Evolutionary conservation across 805 yeast genomes (phyloP), one percentile per base, ranked within the genome.

Genomic region (Jamesozyma piceae): DNA sequence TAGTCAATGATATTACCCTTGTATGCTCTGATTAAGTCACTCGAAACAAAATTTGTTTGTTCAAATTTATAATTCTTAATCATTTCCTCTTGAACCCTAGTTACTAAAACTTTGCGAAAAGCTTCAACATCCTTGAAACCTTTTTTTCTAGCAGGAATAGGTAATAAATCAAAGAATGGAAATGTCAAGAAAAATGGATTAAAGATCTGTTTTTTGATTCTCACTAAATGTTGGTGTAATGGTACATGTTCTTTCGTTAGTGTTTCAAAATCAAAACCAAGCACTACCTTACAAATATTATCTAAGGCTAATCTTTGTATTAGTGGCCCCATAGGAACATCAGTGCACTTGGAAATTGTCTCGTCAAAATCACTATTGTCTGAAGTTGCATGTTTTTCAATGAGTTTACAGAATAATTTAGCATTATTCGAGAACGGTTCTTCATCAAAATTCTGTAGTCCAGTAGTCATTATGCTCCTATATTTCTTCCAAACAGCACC

Each of bases 121-220:
- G 52, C 48, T 4, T 46, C 52, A 11, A 76, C 77, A 39, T 66
- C 73, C 22, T 50, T 44, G 33, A 71, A 62, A 1, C 78, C 78
- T 17, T 50, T 62, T 4, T 51, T 40, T 44, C 82, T 61, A 19
- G 72, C 63, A 2, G 74, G 73, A 11, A 77, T 63, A 0, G 77
- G 77, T 2, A 75, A 50, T 5, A 43, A 51, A 46, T 77, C 82
- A 31, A 77, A 60, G 37, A 65, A 56, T n/a, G 82, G 81, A 51
- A 77, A 77, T 40, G 70, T 72, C 60, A 77, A 55, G 47, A 60
- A 77, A 24, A 76, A 53, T 2, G 81, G 80, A 35, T 70, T 66
- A 50, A 77, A 77, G 3, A 77, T 75, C 45, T 75, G 75, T 43
- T 59, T 60, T 52, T 77, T 77, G 14, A 77, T 69, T 31, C 48